Evolutionary conservation across 805 yeast genomes (phyloP).

Genomic region (Yarrowia sp.): DNA sequence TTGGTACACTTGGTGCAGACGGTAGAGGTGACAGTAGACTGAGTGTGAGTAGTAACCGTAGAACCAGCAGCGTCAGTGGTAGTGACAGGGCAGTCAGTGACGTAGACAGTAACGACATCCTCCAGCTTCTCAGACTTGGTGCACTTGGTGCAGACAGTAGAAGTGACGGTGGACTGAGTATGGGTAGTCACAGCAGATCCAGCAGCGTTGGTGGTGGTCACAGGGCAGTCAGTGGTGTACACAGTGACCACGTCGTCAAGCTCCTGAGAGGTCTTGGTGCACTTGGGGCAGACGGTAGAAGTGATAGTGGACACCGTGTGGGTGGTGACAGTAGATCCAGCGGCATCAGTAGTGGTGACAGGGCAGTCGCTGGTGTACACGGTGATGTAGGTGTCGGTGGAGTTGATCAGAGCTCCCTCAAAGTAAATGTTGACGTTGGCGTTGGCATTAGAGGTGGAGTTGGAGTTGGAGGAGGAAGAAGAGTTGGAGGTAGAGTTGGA

Average conservation of each 20-base stretch:
- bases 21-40: neutral
- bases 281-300: neutral
- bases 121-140: neutral
- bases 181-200: neutral
- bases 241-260: too few species aligned
- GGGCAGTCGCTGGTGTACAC: neutral
- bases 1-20: neutral
- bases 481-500: neutral
- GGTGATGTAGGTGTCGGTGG: neutral
- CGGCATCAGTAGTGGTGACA: neutral
- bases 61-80: neutral
- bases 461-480: neutral
- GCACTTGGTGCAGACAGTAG: neutral
- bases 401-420: neutral
- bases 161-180: neutral
- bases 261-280: neutral
- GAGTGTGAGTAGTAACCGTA: neutral
- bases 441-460: neutral
- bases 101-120: neutral
- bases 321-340: neutral
- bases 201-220: neutral
- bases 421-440: neutral
- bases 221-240: constrained; percentile 2
- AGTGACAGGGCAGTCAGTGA: neutral
- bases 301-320: neutral